Base-by-base conservation (phyloP, 108 stramenopile species). In the Pseudonitzschia multiseries region DNA sequence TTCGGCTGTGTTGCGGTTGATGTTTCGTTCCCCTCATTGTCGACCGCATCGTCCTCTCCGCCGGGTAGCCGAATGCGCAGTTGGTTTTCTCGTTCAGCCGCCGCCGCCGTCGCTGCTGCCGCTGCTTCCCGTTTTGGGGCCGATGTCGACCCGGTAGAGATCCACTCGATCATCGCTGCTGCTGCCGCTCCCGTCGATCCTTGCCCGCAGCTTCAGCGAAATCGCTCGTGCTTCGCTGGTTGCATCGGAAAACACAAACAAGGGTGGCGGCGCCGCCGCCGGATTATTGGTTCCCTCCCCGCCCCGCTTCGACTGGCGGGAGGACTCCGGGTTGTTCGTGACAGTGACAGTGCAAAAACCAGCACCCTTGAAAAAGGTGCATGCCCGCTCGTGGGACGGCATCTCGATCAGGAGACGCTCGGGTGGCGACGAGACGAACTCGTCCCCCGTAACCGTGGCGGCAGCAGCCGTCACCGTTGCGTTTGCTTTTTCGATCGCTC, bases 381-480 rank as follows among this genome's bases (percentile, higher is more conserved):
- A 32, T 29, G 72, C 80, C n/a, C 77, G 67, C 17, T 78, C 77
- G 33, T 69, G 28, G 18, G 31, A 68, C 9, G 82, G 82, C 20
- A 83, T 52, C 51, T 66, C 41, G 33, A 75, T 70, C 17, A 83
- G 56, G 33, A 67, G 65, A 21, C 82, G 73, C 24, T 71, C 46
- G 18, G 75, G 62, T 20, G 52, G 62, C 9, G 52, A 36, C 24
- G 48, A 26, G 29, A 32, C 43, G 17, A 33, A 50, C 41, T 43
- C 42, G 28, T 51, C 42, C 53, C 53, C 43, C 29, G 24, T 28
- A 81, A 36, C 14, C 64, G 59, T 17, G 77, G 66, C 41, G 72
- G 14, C 62, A 18, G 4, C 12, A 3, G 1, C 46, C 2, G 57
- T n/a, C 31, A 59, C 6, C 24, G 57, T 59, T 26, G 27, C 15